These are phyloP conservation scores for Dendrobium huoshanense DNA, from an alignment of 106 monocot genomes.

Conservation along the genomic window DNA sequence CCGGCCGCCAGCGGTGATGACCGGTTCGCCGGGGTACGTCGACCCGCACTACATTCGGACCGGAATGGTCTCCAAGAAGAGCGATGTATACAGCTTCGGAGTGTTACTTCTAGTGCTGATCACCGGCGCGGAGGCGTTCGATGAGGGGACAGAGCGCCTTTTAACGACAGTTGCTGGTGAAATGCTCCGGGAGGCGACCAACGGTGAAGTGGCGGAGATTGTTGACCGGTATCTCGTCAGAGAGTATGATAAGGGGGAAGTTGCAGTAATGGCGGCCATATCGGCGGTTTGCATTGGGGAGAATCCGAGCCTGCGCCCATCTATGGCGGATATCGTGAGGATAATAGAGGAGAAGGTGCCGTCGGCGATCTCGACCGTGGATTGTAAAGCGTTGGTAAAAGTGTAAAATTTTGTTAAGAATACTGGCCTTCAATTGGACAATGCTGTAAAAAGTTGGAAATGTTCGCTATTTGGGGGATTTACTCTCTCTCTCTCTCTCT, in stretches of 20 bases:
- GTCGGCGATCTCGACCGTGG: background rate
- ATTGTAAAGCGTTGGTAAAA: background rate
- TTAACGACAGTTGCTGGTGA: constrained; percentile 3
- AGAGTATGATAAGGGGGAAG: constrained; percentile 44
- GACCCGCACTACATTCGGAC: constrained; percentile 59
- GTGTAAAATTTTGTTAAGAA: no score
- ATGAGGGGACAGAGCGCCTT: constrained; percentile 10
- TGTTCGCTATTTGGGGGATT: no score
- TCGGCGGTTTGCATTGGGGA: constrained; percentile 52
- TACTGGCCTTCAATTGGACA: no score
- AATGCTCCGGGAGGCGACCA: no score
- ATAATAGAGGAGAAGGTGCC: constrained; percentile 31
- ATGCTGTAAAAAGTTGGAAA: no score
- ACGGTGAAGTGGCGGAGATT: constrained; percentile 13
- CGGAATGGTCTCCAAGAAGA: constrained; percentile 50
- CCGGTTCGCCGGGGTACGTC: constrained; percentile 47
- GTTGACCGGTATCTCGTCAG: constrained; percentile 44
- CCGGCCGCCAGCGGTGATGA: constrained; percentile 19
- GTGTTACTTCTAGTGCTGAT: constrained; percentile 59
- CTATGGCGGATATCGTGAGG: constrained; percentile 61
- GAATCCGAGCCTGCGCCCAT: constrained; percentile 65
- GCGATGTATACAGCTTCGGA: constrained; percentile 80
- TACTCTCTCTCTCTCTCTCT: no score
- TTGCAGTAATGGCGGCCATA: constrained; percentile 30
- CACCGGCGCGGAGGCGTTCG: constrained; percentile 37